Conservation (phyloP, 2,329 filamentous ascomycete genomes). For the Clarireedia homoeocarpa region DNA sequence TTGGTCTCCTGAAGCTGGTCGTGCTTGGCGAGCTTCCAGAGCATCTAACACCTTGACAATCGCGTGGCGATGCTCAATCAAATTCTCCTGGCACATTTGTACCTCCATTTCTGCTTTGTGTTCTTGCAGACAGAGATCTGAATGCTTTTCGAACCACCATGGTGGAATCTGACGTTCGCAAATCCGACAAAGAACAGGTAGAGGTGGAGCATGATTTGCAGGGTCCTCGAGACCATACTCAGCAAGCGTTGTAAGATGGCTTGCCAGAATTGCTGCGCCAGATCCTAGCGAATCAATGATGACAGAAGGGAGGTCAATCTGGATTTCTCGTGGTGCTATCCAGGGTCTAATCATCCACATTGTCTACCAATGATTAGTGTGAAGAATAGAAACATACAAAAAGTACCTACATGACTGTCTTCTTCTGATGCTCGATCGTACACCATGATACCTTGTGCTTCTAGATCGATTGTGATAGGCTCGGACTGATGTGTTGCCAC, state of each 20-base stretch:
- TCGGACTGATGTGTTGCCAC: constrained; percentile 29
- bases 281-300: constrained; percentile 92
- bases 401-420: constrained; percentile 73
- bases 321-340: constrained; percentile 80
- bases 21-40: constrained; percentile 69
- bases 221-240: constrained; percentile 74
- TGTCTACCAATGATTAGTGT: constrained; percentile 49
- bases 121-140: constrained; percentile 90
- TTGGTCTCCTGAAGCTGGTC: constrained; percentile 49
- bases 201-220: constrained; percentile 68
- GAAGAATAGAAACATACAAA: neutral
- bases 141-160: constrained; percentile 99
- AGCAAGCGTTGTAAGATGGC: constrained; percentile 83
- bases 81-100: constrained; percentile 85
- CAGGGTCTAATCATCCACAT: constrained; percentile 99
- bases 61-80: constrained; percentile 85
- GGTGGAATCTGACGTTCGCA: constrained; percentile 95
- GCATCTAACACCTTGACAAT: constrained; percentile 95
- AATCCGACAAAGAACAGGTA: constrained; percentile 86
- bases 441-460: constrained; percentile 97
- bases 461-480: constrained; percentile 62
- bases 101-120: constrained; percentile 97
- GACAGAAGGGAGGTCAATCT: constrained; percentile 83
- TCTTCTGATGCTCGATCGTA: constrained; percentile 82
- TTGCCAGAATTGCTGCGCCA: constrained; percentile 87